Evolutionary conservation across 1,139 yeast species (phyloP), one percentile per base, ranked within the genome.

Genomic region (Saccharomyces pastorianus): DNA sequence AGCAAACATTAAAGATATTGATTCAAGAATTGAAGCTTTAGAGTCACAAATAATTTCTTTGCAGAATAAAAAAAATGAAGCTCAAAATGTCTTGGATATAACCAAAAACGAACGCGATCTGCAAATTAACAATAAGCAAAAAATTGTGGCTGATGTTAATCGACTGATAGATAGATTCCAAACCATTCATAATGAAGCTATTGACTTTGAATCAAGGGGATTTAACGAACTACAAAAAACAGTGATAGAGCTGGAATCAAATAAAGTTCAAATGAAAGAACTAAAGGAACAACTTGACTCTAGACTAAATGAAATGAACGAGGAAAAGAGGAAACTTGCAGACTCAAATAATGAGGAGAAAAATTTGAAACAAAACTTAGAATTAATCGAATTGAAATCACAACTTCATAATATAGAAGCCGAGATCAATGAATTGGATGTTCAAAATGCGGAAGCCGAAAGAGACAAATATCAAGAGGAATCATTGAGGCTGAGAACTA

Each of bases 381-480:
- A 82, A 56, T 64, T 82, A 6, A 67, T 81, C 7, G 68, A 72
- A 9, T 60, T 82, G 41, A 71, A 72, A 28, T 56, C 54, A 0
- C 74, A 80, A 52, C 59, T 76, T 1, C 50, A 53, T 0, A 62
- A 63, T 2, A 67, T 79, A 3, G 72, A 71, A 7, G 59, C 59
- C 0, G 73, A 75, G 44, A 74, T 83, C 1, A 58, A 55, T 0
- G 68, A 70, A 8, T 69, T 83, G 14, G 79, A 87, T 63, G 70
- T 76, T 1, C 77, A 76, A 44, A 77, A 84, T 62, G 96, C 97
- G 0, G 85, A 83, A 58, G 71, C 72, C 1, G 81, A 83, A 55
- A 77, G 87, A 59, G 81, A 80, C 2, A 77, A 78, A 57, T 93
- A 85, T 65, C 85, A 88, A 59, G 72, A 75, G 26, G 78, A 81